A percentile compares a stretch with the other conserved stretches of the same genome.
These are phyloP conservation scores for Phaffia tasmanica DNA, from an alignment of 768 basidiomycete genomes.

Conservation along the genomic window DNA sequence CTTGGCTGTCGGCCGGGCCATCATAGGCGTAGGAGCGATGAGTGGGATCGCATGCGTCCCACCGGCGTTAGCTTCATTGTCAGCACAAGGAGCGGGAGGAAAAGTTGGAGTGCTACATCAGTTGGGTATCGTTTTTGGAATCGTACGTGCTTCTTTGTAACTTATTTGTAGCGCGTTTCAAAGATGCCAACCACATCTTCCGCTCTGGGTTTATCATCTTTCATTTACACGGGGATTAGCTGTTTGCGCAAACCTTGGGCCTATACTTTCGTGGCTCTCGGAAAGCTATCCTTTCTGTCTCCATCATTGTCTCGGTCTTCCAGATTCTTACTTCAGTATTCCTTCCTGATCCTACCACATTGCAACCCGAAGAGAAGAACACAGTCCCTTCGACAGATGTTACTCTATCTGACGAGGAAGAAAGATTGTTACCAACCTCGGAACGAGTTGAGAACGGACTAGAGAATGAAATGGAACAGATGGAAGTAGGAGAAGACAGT, in stretches of 20 bases:
- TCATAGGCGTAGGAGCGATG: constrained; percentile 53
- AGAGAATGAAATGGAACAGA: not conserved
- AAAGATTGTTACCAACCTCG: not conserved
- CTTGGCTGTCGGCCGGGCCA: constrained; percentile 2
- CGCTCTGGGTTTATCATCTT: no score
- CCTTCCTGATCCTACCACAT: not conserved
- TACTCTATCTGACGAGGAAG: not conserved
- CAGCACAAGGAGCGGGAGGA: constrained; percentile 56
- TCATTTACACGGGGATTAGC: not conserved
- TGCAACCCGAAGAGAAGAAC: not conserved
- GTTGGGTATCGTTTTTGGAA: constrained; percentile 35
- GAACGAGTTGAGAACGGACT: not conserved
- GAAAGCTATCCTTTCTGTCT: constrained; percentile 32
- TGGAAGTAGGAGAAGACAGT: not conserved
- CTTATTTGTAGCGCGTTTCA: not conserved
- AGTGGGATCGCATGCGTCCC: constrained; percentile 59
- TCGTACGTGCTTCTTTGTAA: constrained; percentile 15
- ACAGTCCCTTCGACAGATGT: not conserved
- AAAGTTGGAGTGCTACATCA: constrained; percentile 35
- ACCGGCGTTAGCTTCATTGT: constrained; percentile 48
- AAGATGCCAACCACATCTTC: not conserved
- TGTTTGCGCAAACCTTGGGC: constrained; percentile 31
- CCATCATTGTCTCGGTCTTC: constrained; percentile 27
- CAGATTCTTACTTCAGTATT: constrained; percentile 27
- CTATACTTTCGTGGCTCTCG: constrained; percentile 31